A percentile compares a stretch with the other conserved stretches of the same genome.
Conservation (phyloP, 495 filamentous ascomycete species). For the Bombardia bombarda region DNA sequence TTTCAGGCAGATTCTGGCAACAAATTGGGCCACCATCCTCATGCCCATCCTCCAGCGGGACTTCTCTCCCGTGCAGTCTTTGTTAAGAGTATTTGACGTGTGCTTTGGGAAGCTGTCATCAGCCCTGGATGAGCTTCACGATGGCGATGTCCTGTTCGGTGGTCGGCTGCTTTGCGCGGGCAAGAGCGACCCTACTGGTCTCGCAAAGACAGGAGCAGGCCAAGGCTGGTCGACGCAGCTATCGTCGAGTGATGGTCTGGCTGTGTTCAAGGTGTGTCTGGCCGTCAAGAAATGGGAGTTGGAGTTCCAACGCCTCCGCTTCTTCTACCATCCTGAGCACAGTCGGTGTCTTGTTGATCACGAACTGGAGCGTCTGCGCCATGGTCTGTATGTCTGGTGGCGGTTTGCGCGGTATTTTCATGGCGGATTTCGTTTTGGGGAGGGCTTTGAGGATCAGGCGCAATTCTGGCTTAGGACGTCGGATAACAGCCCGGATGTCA, state of each 20-base stretch:
- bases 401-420: constrained; percentile 36
- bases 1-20: constrained; percentile 13
- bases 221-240: constrained; percentile 1
- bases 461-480: constrained; percentile 2
- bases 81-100: constrained; percentile 17
- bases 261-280: constrained; percentile 46
- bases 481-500: constrained; percentile 10
- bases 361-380: constrained; percentile 55
- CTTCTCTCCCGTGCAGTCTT: constrained; percentile 53
- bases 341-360: constrained; percentile 51
- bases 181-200: background rate
- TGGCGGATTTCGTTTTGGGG: constrained; percentile 8
- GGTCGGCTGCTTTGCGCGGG: background rate
- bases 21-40: constrained; percentile 18
- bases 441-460: background rate
- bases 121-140: background rate
- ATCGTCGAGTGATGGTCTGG: background rate
- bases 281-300: constrained; percentile 56
- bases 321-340: constrained; percentile 49
- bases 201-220: background rate
- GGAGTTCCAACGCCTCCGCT: constrained; percentile 63
- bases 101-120: background rate
- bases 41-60: constrained; percentile 30
- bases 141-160: background rate
- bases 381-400: constrained; percentile 65